Evolutionary conservation across 495 filamentous ascomycete species (phyloP), one percentile per base, ranked within the genome.

Genomic region (Copromyces sp.): DNA sequence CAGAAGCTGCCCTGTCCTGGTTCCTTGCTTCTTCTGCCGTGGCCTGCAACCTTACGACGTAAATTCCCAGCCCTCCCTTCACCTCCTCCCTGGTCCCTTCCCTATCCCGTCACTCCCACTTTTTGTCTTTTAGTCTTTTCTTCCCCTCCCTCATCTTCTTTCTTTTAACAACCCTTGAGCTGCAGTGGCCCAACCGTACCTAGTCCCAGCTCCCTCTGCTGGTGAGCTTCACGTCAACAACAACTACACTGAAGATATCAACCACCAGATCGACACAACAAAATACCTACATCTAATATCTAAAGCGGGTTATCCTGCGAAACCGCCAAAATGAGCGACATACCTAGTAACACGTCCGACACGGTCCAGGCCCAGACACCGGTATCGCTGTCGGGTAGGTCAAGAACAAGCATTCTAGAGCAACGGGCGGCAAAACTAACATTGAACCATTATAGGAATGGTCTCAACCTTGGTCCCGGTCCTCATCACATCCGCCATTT

Each of bases 381-480:
- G 37, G 69, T 71, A 6, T 78, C 79, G 29, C 69, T 80, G 71
- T 79, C 76, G 75, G 75, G 79, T 80, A 68, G 77, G 79, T 75
- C 20, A 37, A 35, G 9, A 40, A 17, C 42, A 29, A 16, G 39
- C 2, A 1, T 14, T 3, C 53, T 71, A 4, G 7, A 70, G 39
- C 11, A 39, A 44, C 35, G 17, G 11, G 16, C 44, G 14, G 11
- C 2, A 38, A 68, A 20, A 35, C 74, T 76, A 68, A 59, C 73
- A 32, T 32, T 71, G 40, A 11, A 12, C 16, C 35, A 6, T 8
- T 20, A n/a, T 35, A 44, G 85, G 85, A 41, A 82, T 97, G 75
- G 68, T 96, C 73, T 86, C 89, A 59, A 95, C 93, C 17, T 82
- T 98, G 41, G 84, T 88, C 12, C 93, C 94, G 17, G 87, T 91